Base-by-base conservation (phyloP, 2,329 filamentous ascomycete genomes). In the Xylariaceae sp. region DNA sequence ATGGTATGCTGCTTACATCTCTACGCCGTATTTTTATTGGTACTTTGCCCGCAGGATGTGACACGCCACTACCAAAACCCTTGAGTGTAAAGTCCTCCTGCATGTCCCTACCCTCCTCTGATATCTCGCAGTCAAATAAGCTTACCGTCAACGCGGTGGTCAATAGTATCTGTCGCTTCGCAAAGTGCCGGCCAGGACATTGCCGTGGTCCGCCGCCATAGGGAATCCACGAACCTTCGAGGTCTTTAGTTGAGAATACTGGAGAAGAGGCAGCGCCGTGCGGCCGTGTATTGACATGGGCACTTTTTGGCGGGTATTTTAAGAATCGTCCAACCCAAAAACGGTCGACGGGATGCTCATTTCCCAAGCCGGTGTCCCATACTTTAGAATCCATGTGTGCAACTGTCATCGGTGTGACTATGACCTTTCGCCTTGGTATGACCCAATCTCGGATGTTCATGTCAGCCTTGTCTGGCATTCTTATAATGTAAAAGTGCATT, bases 401-500 rank as follows among this genome's bases (percentile, higher is more conserved):
- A 7, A 62, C 63, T n/a, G 64, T 67, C n/a, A 65, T 67, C 8
- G 54, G 33, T 18, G 63, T 58, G 9, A 67, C 61, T 7, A 66
- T 39, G 9, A 62, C 57, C 43, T 64, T 64, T 21, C 41, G 54
- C 24, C 55, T 57, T 2, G 64, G 64, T 44, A 67, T 61, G 7
- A 64, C 23, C 59, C 60, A 66, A 24, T 64, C 55, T 45, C 48
- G 49, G 39, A 65, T 64, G 6, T 53, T 60, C 53, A 65, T 48
- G 46, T 62, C 61, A 9, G 43, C 52, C 7, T 33, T 57, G 16
- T 66, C 64, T 5, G 61, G 45, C 61, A 67, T 66, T 27, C 65
- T 56, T 35, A 69, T 62, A 20, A 68, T 60, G 46, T 68, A 69
- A 21, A 67, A 67, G 52, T 69, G 60, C 61, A 66, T 67, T n/a